Conservation (phyloP, 352 stramenopile genomes). For the Globisporangium splendens region DNA sequence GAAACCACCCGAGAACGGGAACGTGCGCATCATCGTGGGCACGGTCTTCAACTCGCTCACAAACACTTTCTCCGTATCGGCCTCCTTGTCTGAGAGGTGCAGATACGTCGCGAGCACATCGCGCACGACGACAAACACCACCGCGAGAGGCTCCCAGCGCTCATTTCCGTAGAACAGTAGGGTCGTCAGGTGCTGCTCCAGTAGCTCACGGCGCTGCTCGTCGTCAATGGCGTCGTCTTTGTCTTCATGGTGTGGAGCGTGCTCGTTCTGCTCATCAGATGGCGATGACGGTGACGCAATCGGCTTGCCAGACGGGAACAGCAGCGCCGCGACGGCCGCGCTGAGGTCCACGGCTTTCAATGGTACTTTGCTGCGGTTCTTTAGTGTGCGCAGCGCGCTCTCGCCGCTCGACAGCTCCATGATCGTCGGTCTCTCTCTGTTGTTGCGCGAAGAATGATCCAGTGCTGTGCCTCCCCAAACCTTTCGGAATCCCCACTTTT, state of each 20-base stretch:
- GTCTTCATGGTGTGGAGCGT: not conserved
- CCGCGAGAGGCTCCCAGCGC: slow-evolving; percentile 74
- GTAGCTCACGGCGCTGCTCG: slow-evolving; percentile 24
- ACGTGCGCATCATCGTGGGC: not conserved
- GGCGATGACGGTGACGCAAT: slow-evolving; percentile 1
- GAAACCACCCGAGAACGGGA: slow-evolving; percentile 39
- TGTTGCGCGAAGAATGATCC: not conserved
- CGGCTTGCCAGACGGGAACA: slow-evolving; percentile 4
- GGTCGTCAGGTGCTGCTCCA: slow-evolving; percentile 49
- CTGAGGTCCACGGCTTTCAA: slow-evolving; percentile 34
- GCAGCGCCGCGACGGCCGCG: slow-evolving; percentile 28
- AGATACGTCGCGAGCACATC: slow-evolving; percentile 42
- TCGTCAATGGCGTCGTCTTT: slow-evolving; percentile 3
- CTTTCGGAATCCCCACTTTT: too few species aligned
- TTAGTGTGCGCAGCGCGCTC: slow-evolving; percentile 69
- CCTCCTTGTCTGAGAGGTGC: slow-evolving; percentile 23
- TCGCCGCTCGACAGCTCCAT: slow-evolving; percentile 69
- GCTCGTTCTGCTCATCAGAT: slow-evolving; percentile 7
- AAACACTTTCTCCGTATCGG: slow-evolving; percentile 27
- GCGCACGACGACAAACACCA: slow-evolving; percentile 53
- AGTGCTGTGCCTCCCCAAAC: too few species aligned
- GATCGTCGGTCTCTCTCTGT: too few species aligned
- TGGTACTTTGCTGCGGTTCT: slow-evolving; percentile 60
- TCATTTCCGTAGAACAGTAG: slow-evolving; percentile 52
- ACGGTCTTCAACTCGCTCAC: slow-evolving; percentile 14